Conservation (phyloP, 1,284 basidiomycete genomes). For the Ceratobasidium sp. region DNA sequence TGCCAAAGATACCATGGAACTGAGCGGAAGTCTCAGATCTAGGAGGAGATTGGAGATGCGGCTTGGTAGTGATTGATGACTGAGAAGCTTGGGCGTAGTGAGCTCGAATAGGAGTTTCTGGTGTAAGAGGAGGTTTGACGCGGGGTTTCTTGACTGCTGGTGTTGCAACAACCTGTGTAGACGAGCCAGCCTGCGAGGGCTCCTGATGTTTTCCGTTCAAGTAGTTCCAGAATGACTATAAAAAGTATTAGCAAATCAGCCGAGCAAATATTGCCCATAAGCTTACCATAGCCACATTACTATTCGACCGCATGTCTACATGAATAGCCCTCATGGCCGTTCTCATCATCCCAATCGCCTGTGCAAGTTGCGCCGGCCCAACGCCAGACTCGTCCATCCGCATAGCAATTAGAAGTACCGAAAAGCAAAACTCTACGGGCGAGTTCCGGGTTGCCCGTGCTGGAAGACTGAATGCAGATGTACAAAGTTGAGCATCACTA, state of each 20-base stretch:
- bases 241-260: neutral
- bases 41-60: neutral
- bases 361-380: neutral
- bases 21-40: constrained; percentile 12
- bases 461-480: constrained; percentile 26
- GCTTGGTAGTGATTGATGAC: neutral
- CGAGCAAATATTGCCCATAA: neutral
- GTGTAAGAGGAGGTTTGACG: neutral
- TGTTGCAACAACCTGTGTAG: neutral
- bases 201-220: neutral
- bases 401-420: constrained; percentile 26
- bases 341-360: constrained; percentile 26
- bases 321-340: constrained; percentile 22
- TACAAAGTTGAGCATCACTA: constrained; percentile 1
- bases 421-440: constrained; percentile 37
- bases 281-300: constrained; percentile 24
- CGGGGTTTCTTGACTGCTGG: constrained; percentile 15
- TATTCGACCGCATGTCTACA: constrained; percentile 40
- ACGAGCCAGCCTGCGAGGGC: neutral
- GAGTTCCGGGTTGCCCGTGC: constrained; percentile 16
- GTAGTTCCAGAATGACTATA: constrained; percentile 44
- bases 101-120: neutral
- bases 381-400: constrained; percentile 16
- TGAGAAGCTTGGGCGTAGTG: neutral
- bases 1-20: constrained; percentile 1